phyloP scores from a whole-genome alignment of 768 basidiomycete species.

The Boletus patriciae region DNA sequence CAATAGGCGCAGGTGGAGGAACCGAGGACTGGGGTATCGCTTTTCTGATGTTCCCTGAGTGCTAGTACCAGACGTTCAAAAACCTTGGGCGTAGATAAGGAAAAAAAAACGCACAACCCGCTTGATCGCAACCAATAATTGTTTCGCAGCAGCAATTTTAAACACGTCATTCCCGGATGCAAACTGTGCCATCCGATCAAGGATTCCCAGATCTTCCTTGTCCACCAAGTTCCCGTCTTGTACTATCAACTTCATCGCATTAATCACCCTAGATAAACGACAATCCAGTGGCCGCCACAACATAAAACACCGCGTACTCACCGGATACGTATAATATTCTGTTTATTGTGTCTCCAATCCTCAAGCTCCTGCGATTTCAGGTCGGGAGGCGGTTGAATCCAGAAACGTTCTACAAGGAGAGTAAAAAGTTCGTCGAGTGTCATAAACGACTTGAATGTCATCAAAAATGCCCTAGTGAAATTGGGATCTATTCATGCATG shows the following conservation, averaged over 20 bases:
- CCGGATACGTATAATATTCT: conserved; percentile 59
- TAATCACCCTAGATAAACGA: conserved; percentile 50
- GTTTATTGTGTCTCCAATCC: conserved; percentile 60
- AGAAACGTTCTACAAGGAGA: conserved; percentile 54
- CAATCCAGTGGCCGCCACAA: background rate
- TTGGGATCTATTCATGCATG: conserved; percentile 42
- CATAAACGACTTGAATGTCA: conserved; percentile 71
- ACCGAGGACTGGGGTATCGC: conserved; percentile 36
- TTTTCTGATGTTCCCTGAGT: conserved; percentile 36
- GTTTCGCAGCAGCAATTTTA: conserved; percentile 47
- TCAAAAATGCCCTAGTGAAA: conserved; percentile 61
- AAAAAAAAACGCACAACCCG: conserved; percentile 44
- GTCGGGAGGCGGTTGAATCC: conserved; percentile 50
- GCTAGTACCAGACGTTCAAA: conserved; percentile 12
- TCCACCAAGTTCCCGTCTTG: conserved; percentile 54
- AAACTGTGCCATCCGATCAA: conserved; percentile 56
- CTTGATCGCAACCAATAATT: conserved; percentile 47
- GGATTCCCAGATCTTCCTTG: conserved; percentile 51
- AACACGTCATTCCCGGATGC: conserved; percentile 42
- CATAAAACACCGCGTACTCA: conserved; percentile 26
- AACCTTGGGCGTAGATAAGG: background rate
- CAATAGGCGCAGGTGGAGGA: conserved; percentile 52
- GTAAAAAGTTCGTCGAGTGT: conserved; percentile 55
- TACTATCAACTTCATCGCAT: conserved; percentile 61
- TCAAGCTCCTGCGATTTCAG: conserved; percentile 44